Conservation (phyloP, 2,329 filamentous ascomycete genomes). For the Teratosphaeria epicoccoides region DNA sequence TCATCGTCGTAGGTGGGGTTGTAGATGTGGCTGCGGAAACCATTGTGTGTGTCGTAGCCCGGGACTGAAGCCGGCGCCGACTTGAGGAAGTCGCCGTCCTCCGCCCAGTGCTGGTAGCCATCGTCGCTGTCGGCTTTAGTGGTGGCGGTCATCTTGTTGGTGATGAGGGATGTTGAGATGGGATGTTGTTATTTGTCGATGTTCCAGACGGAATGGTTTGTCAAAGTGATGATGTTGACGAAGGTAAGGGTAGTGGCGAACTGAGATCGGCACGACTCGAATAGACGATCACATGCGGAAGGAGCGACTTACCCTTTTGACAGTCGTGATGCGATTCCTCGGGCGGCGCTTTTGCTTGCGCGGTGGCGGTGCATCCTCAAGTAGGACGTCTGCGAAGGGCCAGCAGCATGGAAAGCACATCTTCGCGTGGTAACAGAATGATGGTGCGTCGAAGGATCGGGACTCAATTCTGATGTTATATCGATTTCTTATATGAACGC, state of each 20-base stretch:
- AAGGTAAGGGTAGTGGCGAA: background rate
- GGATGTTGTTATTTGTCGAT: background rate
- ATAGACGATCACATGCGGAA: background rate
- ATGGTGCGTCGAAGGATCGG: background rate
- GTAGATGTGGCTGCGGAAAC: constrained; percentile 19
- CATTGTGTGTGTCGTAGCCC: constrained; percentile 21
- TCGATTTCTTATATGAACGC: too few species aligned
- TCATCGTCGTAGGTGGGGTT: constrained; percentile 9
- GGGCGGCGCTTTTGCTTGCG: constrained; percentile 3
- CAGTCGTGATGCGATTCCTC: background rate
- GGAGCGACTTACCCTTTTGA: background rate
- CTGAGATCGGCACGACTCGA: background rate
- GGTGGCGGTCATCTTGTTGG: constrained; percentile 2
- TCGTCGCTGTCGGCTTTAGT: constrained; percentile 7
- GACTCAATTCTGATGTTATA: too few species aligned
- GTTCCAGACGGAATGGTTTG: background rate
- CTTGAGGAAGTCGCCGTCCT: constrained; percentile 11
- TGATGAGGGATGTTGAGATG: background rate
- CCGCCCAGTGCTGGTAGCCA: constrained; percentile 24
- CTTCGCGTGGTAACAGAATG: background rate
- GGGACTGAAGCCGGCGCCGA: constrained; percentile 6
- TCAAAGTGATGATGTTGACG: background rate
- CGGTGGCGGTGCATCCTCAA: constrained; percentile 16
- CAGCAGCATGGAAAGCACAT: constrained; percentile 15
- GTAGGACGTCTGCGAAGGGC: constrained; percentile 21